Base-by-base conservation (phyloP, 202 grass and related monocot genomes). In the Brachypodium distachyon region DNA sequence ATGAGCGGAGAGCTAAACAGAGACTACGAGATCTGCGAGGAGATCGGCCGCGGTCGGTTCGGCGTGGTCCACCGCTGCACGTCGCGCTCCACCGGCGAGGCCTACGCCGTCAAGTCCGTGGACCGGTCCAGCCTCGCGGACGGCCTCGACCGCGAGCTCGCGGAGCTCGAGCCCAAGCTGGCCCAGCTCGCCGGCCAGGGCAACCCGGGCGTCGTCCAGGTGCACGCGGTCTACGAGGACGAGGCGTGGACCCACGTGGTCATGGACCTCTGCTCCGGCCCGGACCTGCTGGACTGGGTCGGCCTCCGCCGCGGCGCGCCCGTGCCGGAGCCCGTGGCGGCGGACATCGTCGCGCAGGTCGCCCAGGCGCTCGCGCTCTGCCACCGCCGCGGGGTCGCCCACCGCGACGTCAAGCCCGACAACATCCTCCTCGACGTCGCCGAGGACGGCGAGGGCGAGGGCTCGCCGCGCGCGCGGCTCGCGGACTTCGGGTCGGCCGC, bases 321-420 rank as follows among this genome's bases (percentile, higher is more conserved):
- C 3, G 79, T 87, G 4, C 82, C 91, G 36, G 95, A 94, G 77
- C 77, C 77, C 37, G 75, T 87, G 26, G 86, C 84, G 6, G 88
- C 88, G 0, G 83, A 76, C 18, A 34, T 91, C 78, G 14, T 97
- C 6, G 73, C 83, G 13, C 86, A 88, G 81, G 6, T 93, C 8
- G 70, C 73, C 6, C 75, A 83, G 23, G 89, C 90, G 59, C 86
- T 93, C 1, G 89, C 91, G 0, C 73, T 82, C 36, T 94, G 94
- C 85, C 94, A 97, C 79, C 84, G 84, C 3, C 86, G 86, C 16
- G 94, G 94, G 5, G 89, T 97, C 0, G 87, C 84, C 0, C 94
- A 97, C 82, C 85, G 94, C 58, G 94, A 97, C 58, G 77, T 97
- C 1, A 97, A 97, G 89, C 94, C 87, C 0, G 94, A 97, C 66